Conservation (phyloP, 1,284 basidiomycete species). For the Heterobasidion annosum region DNA sequence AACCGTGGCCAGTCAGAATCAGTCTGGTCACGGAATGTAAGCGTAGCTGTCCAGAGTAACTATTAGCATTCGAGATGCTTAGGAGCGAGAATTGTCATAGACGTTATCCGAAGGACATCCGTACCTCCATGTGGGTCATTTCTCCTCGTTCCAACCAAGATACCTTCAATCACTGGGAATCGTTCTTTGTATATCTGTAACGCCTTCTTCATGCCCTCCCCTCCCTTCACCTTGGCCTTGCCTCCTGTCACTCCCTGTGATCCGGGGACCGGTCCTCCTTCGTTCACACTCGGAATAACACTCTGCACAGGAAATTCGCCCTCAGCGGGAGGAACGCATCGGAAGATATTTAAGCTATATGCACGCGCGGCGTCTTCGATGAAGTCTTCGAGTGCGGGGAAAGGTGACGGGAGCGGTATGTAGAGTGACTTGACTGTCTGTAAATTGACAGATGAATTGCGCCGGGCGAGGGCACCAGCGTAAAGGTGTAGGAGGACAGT, state of each 20-base stretch:
- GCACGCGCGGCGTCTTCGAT: slow-evolving; percentile 52
- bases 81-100: slow-evolving; percentile 3
- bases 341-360: slow-evolving; percentile 81
- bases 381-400: slow-evolving; percentile 79
- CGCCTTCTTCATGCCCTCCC: slow-evolving; percentile 79
- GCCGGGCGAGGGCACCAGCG: slow-evolving; percentile 57
- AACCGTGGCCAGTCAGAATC: slow-evolving; percentile 60
- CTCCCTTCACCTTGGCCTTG: slow-evolving; percentile 44
- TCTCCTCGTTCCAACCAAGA: slow-evolving; percentile 83
- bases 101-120: slow-evolving; percentile 16
- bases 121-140: slow-evolving; percentile 90
- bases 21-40: slow-evolving; percentile 70
- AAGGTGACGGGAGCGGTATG: slow-evolving; percentile 87
- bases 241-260: neutral
- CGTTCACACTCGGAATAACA: slow-evolving; percentile 15
- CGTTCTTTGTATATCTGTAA: slow-evolving; percentile 66
- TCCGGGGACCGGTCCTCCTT: neutral
- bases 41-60: slow-evolving; percentile 34
- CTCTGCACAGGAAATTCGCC: slow-evolving; percentile 33
- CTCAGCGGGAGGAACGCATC: slow-evolving; percentile 31
- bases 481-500: slow-evolving; percentile 92
- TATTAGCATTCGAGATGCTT: neutral
- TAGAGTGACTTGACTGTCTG: slow-evolving; percentile 74
- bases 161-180: slow-evolving; percentile 64
- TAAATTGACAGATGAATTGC: slow-evolving; percentile 22